These are phyloP conservation scores for Coemansia furcata DNA, from an alignment of 192 early-diverging fungal species.

Conservation along the genomic window DNA sequence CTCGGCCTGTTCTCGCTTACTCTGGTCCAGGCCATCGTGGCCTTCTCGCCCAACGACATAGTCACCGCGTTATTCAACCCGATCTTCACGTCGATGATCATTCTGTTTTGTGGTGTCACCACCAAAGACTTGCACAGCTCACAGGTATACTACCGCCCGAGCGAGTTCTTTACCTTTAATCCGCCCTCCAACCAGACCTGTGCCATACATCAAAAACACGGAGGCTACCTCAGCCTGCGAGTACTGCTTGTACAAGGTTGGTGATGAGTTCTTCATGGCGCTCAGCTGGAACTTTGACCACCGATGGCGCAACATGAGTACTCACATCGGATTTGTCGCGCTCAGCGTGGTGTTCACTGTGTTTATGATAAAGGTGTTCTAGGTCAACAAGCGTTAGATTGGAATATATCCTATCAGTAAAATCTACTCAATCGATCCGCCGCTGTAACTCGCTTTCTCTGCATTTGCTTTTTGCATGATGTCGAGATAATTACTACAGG, in stretches of 20 bases:
- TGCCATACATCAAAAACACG: slow-evolving; percentile 26
- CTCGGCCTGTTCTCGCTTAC: slow-evolving; percentile 54
- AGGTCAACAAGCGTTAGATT: slow-evolving; percentile 42
- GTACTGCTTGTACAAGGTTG: slow-evolving; percentile 52
- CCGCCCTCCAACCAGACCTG: slow-evolving; percentile 54
- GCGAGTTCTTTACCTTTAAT: slow-evolving; percentile 48
- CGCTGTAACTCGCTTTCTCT: too few species aligned
- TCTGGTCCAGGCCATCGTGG: slow-evolving; percentile 58
- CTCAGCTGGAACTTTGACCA: slow-evolving; percentile 45
- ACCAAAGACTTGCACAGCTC: slow-evolving; percentile 58
- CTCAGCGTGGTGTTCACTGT: slow-evolving; percentile 54
- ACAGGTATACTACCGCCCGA: slow-evolving; percentile 39
- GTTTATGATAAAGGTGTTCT: slow-evolving; percentile 32
- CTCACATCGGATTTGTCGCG: slow-evolving; percentile 53
- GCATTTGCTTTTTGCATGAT: too few species aligned
- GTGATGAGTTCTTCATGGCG: slow-evolving; percentile 25
- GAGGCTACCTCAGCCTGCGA: slow-evolving; percentile 27
- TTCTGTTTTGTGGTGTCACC: slow-evolving; percentile 62
- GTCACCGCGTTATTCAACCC: slow-evolving; percentile 57
- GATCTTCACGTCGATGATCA: slow-evolving; percentile 60
- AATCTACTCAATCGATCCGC: too few species aligned
- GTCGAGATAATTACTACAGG: too few species aligned
- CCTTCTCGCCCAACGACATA: slow-evolving; percentile 55
- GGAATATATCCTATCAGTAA: too few species aligned
- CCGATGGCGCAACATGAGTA: slow-evolving; percentile 49